Evolutionary conservation across 768 basidiomycete species (phyloP), one percentile per base, ranked within the genome.

Genomic region (Tubosaeta sp.): DNA sequence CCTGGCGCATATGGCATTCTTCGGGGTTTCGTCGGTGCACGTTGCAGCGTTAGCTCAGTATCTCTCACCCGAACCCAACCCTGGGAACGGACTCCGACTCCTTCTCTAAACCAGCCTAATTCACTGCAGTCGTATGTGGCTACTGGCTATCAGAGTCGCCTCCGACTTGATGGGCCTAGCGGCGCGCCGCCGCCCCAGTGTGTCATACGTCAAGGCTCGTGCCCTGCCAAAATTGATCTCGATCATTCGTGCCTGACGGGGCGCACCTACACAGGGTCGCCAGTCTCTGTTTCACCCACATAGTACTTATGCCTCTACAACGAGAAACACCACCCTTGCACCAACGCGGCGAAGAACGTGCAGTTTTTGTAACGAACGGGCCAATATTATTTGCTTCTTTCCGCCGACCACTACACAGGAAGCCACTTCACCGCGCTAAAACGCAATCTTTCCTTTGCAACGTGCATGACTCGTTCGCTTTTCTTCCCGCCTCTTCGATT

Each of bases 221-320:
- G 24, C 29, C 40, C 40, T 42, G 27, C 27, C 39, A 35, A 21
- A 32, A 29, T 29, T 32, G 16, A 18, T 48, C 30, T n/a, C 36
- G 27, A 27, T 44, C 40, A 49, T 49, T 29, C 9, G 50, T 51
- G 18, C 50, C 50, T 51, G 44, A 10, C 38, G 44, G 39, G 44
- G 44, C 49, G 49, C 44, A n/a, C 35, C 32, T n/a, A 25, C 43
- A 24, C 29, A 38, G 43, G 41, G 21, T 11, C 2, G 27, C 9
- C 21, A 16, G 21, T 13, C 10, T 27, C 3, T 16, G 46, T 48
- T 40, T 48, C 46, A 48, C 38, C 25, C 36, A 25, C 34, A 34
- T 34, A n/a, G n/a, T n/a, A n/a, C n/a, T n/a, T n/a, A 31, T 41
- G 14, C 35, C n/a, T 18, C 18, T n/a, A 16, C n/a, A 21, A 16